These are phyloP conservation scores for Aureobasidium sp. DNA, from an alignment of 2,329 filamentous ascomycete genomes.

Conservation along the genomic window DNA sequence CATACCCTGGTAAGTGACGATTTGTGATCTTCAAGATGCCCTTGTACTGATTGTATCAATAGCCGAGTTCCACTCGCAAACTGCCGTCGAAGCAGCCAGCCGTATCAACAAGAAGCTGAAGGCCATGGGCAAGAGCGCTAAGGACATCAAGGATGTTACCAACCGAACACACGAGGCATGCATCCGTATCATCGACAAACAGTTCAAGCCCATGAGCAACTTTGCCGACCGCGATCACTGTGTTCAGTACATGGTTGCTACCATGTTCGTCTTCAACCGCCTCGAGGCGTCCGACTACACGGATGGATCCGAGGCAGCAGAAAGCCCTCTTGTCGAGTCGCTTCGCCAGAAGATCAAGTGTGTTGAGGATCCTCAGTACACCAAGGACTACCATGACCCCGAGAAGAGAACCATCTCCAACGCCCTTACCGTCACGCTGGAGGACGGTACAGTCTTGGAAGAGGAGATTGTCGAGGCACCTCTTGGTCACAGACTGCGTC, in stretches of 20 bases:
- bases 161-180: slow-evolving; percentile 98
- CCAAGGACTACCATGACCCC: slow-evolving; percentile 90
- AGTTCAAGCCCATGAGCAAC: slow-evolving; percentile 99
- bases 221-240: slow-evolving; percentile 99
- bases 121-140: slow-evolving; percentile 77
- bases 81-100: slow-evolving; percentile 89
- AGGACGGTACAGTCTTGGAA: slow-evolving; percentile 84
- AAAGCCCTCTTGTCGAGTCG: slow-evolving; percentile 78
- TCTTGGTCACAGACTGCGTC: slow-evolving; percentile 79
- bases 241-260: slow-evolving; percentile 98
- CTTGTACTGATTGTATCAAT: slow-evolving; percentile 16
- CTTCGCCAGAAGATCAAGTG: slow-evolving; percentile 91
- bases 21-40: no score
- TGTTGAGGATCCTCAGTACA: slow-evolving; percentile 93
- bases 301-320: slow-evolving; percentile 86
- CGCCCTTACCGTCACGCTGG: slow-evolving; percentile 86
- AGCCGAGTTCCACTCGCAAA: slow-evolving; percentile 98
- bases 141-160: slow-evolving; percentile 85
- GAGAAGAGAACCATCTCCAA: slow-evolving; percentile 93
- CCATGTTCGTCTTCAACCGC: slow-evolving; percentile 92
- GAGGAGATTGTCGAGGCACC: slow-evolving; percentile 92
- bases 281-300: slow-evolving; percentile 90
- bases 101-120: slow-evolving; percentile 78
- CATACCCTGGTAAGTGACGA: slow-evolving; percentile 67
- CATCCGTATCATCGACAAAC: slow-evolving; percentile 99